These are phyloP conservation scores for Graphilbum ipis-grandicollis DNA, from an alignment of 2,329 filamentous ascomycete genomes.

Conservation along the genomic window DNA sequence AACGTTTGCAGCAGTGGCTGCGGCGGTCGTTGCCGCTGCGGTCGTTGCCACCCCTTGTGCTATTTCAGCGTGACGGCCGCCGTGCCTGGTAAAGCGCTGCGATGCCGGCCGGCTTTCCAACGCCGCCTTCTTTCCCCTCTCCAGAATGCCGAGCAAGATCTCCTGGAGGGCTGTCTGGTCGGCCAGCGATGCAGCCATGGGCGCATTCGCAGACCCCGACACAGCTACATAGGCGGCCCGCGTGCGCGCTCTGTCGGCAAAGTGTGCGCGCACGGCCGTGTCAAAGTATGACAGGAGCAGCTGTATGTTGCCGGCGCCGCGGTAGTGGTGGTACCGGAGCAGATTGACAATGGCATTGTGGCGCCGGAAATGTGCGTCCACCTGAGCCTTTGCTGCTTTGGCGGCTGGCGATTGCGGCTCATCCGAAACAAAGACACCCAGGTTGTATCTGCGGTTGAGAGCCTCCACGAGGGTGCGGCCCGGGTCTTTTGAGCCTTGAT, in stretches of 20 bases:
- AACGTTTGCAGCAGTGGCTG: no score
- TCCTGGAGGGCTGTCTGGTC: slow-evolving; percentile 12
- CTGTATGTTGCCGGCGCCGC: slow-evolving; percentile 6
- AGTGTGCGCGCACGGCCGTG: slow-evolving; percentile 8
- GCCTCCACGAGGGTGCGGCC: slow-evolving; percentile 9
- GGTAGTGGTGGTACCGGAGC: slow-evolving; percentile 11
- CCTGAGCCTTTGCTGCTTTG: slow-evolving; percentile 6
- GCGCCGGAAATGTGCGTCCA: slow-evolving; percentile 7
- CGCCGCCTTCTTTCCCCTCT: background rate
- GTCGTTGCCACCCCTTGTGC: no score
- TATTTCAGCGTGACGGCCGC: no score
- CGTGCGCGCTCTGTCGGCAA: slow-evolving; percentile 11
- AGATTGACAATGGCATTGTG: slow-evolving; percentile 10
- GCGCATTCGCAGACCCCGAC: slow-evolving; percentile 3
- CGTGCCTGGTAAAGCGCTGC: no score
- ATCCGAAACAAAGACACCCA: slow-evolving; percentile 12
- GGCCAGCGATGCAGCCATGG: slow-evolving; percentile 5
- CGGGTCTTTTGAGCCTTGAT: background rate
- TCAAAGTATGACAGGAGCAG: slow-evolving; percentile 10
- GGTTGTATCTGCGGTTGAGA: slow-evolving; percentile 13
- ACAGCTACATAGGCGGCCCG: no score
- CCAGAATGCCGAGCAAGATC: slow-evolving; percentile 10
- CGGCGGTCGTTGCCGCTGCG: no score
- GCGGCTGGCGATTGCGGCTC: slow-evolving; percentile 7
- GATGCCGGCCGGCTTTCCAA: background rate